These are phyloP conservation scores for Solanum chilense DNA, from an alignment of 257 asterid genomes.

Conservation along the genomic window DNA sequence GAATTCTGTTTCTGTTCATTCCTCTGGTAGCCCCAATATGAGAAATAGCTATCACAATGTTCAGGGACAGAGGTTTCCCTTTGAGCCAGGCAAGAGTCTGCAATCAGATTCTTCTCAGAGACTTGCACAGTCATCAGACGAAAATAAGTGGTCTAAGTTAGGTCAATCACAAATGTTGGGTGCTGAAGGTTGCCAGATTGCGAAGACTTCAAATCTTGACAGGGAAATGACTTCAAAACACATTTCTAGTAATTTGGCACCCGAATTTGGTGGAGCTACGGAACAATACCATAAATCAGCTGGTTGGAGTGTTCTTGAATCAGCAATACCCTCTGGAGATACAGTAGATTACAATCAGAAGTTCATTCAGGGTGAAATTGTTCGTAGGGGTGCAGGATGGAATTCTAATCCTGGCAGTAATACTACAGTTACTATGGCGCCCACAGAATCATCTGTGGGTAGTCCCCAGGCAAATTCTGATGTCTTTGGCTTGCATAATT, in stretches of 20 bases:
- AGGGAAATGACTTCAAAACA: constrained; percentile 18
- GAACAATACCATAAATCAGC: constrained; percentile 22
- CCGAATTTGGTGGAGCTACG: constrained; percentile 26
- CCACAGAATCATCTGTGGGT: constrained; percentile 22
- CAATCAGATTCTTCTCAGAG: constrained; percentile 30
- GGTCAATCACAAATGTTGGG: constrained; percentile 18
- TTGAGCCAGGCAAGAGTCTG: constrained; percentile 21
- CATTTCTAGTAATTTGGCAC: constrained; percentile 20
- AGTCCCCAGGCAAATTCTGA: constrained; percentile 30
- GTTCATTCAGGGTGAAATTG: constrained; percentile 33
- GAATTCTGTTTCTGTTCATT: constrained; percentile 23
- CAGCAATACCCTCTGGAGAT: constrained; percentile 36
- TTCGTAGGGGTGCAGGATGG: constrained; percentile 25
- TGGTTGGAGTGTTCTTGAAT: constrained; percentile 42
- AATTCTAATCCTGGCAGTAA: constrained; percentile 31
- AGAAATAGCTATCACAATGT: constrained; percentile 19
- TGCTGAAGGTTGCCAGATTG: constrained; percentile 26
- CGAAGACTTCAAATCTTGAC: constrained; percentile 29
- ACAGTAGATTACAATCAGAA: constrained; percentile 16
- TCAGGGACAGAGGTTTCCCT: constrained; percentile 26
- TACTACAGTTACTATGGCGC: constrained; percentile 25
- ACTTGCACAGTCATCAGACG: constrained; percentile 22
- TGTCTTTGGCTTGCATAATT: constrained; percentile 25
- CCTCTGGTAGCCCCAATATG: constrained; percentile 11
- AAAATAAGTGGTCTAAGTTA: constrained; percentile 28